Conservation (phyloP, 805 yeast genomes). For the Zygoascus biomembranicola region DNA sequence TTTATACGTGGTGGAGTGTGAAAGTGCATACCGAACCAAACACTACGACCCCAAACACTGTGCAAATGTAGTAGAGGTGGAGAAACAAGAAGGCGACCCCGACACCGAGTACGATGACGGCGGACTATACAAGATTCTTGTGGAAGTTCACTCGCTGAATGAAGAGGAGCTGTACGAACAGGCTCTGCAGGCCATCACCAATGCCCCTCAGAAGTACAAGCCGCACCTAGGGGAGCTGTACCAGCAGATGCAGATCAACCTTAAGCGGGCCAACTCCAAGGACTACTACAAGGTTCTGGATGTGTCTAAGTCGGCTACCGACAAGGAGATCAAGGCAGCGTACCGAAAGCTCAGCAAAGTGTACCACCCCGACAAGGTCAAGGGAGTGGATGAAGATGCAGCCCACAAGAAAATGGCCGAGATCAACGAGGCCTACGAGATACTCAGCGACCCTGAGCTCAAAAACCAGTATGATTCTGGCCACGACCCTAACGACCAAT, state of each 20-base stretch:
- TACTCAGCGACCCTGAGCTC: conserved; percentile 57
- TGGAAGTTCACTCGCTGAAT: conserved; percentile 12
- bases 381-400: conserved; percentile 60
- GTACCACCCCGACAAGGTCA: conserved; percentile 89
- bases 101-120: conserved; percentile 23
- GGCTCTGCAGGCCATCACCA: conserved; percentile 12
- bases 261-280: conserved; percentile 34
- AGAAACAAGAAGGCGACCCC: conserved; percentile 15
- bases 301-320: conserved; percentile 57
- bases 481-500: conserved; percentile 35
- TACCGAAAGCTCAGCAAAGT: conserved; percentile 69
- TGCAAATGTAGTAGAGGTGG: background rate
- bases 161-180: conserved; percentile 17
- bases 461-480: conserved; percentile 53
- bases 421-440: conserved; percentile 88
- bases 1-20: conserved; percentile 35
- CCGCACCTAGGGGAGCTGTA: background rate
- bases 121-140: conserved; percentile 15
- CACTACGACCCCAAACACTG: conserved; percentile 15
- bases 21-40: conserved; percentile 30
- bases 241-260: conserved; percentile 12
- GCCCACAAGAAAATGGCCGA: conserved; percentile 76
- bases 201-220: conserved; percentile 12
- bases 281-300: conserved; percentile 80
- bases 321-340: conserved; percentile 67